Conservation (phyloP, 495 filamentous ascomycete species). For the Xanthoparmelia taractica region DNA sequence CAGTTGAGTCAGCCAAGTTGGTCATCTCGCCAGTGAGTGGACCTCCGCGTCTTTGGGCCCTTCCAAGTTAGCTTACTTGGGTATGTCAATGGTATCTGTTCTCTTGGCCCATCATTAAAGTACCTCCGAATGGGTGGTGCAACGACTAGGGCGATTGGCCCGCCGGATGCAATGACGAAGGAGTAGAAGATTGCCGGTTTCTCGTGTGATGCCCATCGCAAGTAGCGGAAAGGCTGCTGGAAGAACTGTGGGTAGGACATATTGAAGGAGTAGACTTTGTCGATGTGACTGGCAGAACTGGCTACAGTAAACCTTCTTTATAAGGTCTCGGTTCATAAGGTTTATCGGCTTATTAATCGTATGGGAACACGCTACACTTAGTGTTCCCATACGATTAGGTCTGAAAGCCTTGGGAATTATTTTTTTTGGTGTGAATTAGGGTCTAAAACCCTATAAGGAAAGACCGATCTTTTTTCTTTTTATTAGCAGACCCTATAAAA, state of each 20-base stretch:
- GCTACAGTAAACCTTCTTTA: too few species aligned
- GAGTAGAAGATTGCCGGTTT: constrained; percentile 86
- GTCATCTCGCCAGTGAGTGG: background rate
- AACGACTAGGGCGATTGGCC: constrained; percentile 58
- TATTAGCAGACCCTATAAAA: too few species aligned
- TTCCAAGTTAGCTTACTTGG: constrained; percentile 55
- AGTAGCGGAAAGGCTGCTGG: constrained; percentile 68
- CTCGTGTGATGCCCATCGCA: constrained; percentile 77
- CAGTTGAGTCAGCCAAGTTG: background rate
- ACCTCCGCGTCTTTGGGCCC: background rate
- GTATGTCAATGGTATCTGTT: constrained; percentile 78
- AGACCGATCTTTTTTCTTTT: too few species aligned
- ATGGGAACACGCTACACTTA: too few species aligned
- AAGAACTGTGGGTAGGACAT: constrained; percentile 79
- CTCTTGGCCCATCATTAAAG: constrained; percentile 62
- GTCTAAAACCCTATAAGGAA: too few species aligned
- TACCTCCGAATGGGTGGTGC: constrained; percentile 61
- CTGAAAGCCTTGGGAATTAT: too few species aligned
- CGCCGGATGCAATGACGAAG: constrained; percentile 58
- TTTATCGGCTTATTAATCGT: too few species aligned
- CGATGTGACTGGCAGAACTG: background rate
- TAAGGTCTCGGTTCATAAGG: too few species aligned
- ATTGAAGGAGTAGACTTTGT: background rate
- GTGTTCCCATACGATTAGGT: too few species aligned
- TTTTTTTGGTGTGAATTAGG: too few species aligned